A percentile compares a stretch with the other conserved stretches of the same genome.
Conservation (phyloP, 2,329 filamentous ascomycete genomes). For the Sarocladium strictum region DNA sequence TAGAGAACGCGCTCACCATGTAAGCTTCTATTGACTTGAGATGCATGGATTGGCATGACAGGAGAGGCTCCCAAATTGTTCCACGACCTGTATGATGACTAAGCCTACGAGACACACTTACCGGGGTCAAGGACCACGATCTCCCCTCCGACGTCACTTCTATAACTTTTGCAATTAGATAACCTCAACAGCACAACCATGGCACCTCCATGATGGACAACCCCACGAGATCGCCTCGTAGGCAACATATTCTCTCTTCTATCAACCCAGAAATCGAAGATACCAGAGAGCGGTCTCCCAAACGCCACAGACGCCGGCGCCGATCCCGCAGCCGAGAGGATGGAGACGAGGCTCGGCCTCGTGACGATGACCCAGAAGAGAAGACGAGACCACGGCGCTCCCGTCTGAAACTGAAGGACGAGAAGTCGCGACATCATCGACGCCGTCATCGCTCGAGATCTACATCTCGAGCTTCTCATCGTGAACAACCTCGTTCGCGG, state of each 20-base stretch:
- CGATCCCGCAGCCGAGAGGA: not conserved
- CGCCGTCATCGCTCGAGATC: conserved; percentile 16
- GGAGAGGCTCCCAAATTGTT: not conserved
- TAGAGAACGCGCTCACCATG: not conserved
- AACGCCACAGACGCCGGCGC: conserved; percentile 6
- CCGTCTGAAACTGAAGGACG: conserved; percentile 28
- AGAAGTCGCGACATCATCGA: conserved; percentile 20
- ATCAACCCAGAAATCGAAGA: conserved; percentile 31
- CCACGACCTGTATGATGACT: not conserved
- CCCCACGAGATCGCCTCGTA: conserved; percentile 27
- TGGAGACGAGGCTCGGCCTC: not conserved
- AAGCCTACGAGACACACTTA: not conserved
- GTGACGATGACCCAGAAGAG: conserved; percentile 9
- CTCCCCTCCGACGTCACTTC: conserved; percentile 5
- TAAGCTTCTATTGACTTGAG: not conserved
- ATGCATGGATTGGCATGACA: not conserved
- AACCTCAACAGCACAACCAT: conserved; percentile 13
- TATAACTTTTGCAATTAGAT: not conserved
- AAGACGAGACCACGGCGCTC: conserved; percentile 21
- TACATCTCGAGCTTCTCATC: conserved; percentile 13
- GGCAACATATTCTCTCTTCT: conserved; percentile 44
- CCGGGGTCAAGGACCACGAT: too few relatives aligned
- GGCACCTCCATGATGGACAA: conserved; percentile 26
- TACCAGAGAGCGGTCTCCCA: not conserved
- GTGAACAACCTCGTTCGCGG: conserved; percentile 17